Percentiles rank a stretch among this genome's conserved stretches.
phyloP scores from a whole-genome alignment of 2,329 filamentous ascomycete species.

The Dichotomopilus funicola region DNA sequence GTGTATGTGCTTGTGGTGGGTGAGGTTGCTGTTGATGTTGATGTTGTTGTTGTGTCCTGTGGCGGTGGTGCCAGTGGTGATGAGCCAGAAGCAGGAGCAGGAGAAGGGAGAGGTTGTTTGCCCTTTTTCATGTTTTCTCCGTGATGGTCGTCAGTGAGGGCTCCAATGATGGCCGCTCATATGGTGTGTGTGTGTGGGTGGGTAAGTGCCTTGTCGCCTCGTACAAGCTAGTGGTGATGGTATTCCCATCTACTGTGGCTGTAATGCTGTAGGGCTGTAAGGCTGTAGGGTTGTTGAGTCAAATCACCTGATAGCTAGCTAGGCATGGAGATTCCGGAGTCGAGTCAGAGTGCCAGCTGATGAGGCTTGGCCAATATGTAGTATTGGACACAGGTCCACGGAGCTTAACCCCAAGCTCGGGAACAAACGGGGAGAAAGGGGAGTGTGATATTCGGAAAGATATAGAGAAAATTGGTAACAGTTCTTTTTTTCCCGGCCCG shows the following conservation, averaged over 20 bases:
- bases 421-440: not conserved
- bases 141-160: not conserved
- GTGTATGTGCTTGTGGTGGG: not conserved
- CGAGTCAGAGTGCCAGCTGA: not conserved
- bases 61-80: not conserved
- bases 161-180: too few relatives aligned
- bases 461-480: slow-evolving; percentile 24
- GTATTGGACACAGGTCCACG: not conserved
- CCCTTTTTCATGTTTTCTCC: slow-evolving; percentile 20
- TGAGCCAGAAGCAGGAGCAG: not conserved
- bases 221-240: slow-evolving; percentile 6
- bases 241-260: slow-evolving; percentile 5
- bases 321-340: too few relatives aligned
- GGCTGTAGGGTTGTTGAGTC: not conserved
- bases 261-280: slow-evolving; percentile 11
- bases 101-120: slow-evolving; percentile 8
- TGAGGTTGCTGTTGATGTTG: not conserved
- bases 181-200: too few relatives aligned
- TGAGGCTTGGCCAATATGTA: slow-evolving; percentile 3
- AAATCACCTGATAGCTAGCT: not conserved
- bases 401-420: not conserved
- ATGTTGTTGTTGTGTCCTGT: not conserved
- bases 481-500: not conserved
- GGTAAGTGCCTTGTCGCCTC: not conserved
- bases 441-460: slow-evolving; percentile 19